Evolutionary conservation across 2,329 filamentous ascomycete species (phyloP).

Genomic region (Colletotrichum sp.): DNA sequence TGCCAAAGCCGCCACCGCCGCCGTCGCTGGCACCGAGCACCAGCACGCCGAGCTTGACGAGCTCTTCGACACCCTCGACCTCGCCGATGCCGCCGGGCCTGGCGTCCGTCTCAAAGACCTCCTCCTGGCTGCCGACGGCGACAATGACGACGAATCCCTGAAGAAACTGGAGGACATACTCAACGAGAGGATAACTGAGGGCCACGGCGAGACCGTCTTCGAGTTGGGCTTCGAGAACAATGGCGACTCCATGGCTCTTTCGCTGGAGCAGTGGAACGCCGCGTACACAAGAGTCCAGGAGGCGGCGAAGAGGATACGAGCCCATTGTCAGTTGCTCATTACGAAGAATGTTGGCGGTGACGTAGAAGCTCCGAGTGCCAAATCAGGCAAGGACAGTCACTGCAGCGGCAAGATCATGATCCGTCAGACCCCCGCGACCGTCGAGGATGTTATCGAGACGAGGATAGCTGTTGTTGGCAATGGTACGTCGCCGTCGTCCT

Average conservation of each 20-base stretch:
- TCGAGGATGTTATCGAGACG: conserved; percentile 93
- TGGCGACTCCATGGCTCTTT: conserved; percentile 83
- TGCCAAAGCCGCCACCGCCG: conserved; percentile 29
- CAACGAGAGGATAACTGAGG: conserved; percentile 75
- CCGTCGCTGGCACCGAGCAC: conserved; percentile 46
- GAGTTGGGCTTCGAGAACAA: conserved; percentile 92
- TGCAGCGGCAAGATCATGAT: conserved; percentile 88
- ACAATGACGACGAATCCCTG: conserved; percentile 58
- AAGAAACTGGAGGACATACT: conserved; percentile 70
- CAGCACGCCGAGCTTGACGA: conserved; percentile 88
- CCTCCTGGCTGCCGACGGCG: conserved; percentile 63
- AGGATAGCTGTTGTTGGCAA: conserved; percentile 97
- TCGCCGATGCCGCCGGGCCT: conserved; percentile 67
- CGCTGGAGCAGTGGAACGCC: conserved; percentile 74
- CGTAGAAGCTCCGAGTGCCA: conserved; percentile 69
- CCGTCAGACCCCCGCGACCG: conserved; percentile 72
- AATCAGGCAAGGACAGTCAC: conserved; percentile 71
- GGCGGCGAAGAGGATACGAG: conserved; percentile 68
- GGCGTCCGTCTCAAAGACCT: conserved; percentile 77
- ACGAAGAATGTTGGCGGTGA: conserved; percentile 89
- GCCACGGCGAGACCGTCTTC: conserved; percentile 87
- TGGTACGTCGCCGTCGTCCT: conserved; percentile 49
- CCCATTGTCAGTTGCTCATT: conserved; percentile 81
- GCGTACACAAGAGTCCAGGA: conserved; percentile 71
- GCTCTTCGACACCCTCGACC: conserved; percentile 87